phyloP scores from a whole-genome alignment of 1,284 basidiomycete species.

The Tilletia caries region DNA sequence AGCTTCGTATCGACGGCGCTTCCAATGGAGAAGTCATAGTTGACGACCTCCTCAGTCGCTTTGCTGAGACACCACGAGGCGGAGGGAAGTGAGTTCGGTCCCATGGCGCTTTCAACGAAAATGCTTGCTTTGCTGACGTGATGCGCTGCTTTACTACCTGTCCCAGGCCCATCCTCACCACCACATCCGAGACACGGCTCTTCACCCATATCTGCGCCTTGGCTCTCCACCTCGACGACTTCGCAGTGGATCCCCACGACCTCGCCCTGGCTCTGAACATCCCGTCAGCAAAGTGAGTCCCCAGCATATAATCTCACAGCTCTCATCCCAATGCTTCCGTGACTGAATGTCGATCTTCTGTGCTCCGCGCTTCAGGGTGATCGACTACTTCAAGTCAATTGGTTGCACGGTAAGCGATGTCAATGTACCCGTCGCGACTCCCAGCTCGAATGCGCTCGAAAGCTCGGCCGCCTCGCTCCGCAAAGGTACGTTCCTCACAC shows the following conservation, averaged over 20 bases:
- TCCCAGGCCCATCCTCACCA: conserved; percentile 22
- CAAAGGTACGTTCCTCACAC: not conserved
- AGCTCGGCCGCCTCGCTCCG: not conserved
- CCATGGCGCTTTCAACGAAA: not conserved
- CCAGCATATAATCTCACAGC: too few relatives aligned
- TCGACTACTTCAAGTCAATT: conserved; percentile 24
- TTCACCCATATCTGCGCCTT: conserved; percentile 46
- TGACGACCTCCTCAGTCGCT: conserved; percentile 27
- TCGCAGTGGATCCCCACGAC: conserved; percentile 33
- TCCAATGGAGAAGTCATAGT: conserved; percentile 23
- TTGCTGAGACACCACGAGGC: conserved; percentile 26
- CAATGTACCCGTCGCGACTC: conserved; percentile 3
- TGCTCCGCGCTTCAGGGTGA: too few relatives aligned
- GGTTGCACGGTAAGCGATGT: conserved; percentile 17
- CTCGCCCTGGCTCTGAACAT: conserved; percentile 26
- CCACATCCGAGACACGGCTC: conserved; percentile 39
- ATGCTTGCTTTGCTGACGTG: not conserved
- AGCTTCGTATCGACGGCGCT: conserved; percentile 23
- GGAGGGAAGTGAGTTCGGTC: conserved; percentile 18
- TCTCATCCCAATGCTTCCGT: too few relatives aligned
- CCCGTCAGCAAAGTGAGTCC: conserved; percentile 22
- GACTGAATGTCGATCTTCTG: too few relatives aligned
- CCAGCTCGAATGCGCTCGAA: conserved; percentile 8
- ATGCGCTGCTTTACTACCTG: not conserved
- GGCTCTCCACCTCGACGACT: conserved; percentile 45